phyloP scores from a whole-genome alignment of 441 rosid species.

The Francoa sonchifolia region DNA sequence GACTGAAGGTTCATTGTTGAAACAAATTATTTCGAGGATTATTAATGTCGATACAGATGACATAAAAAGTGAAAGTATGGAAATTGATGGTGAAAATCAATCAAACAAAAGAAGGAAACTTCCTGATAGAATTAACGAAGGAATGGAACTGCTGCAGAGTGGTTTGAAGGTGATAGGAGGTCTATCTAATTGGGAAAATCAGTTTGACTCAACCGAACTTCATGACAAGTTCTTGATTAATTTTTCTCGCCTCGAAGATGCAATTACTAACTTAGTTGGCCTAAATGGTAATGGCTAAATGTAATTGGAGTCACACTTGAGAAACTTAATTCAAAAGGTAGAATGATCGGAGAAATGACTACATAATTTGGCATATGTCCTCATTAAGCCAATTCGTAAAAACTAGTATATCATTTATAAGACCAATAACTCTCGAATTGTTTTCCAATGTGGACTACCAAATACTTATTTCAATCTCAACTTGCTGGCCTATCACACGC shows the following conservation, averaged over 20 bases:
- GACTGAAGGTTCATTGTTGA: conserved; percentile 47
- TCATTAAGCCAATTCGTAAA: too few relatives aligned
- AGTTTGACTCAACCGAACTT: conserved; percentile 28
- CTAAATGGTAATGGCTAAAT: conserved; percentile 22
- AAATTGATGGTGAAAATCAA: conserved; percentile 22
- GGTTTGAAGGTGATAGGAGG: conserved; percentile 61
- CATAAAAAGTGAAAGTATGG: conserved; percentile 16
- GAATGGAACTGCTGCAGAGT: conserved; percentile 59
- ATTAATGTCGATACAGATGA: conserved; percentile 14
- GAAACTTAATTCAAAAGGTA: too few relatives aligned
- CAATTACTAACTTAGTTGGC: conserved; percentile 37
- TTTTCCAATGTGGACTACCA: too few relatives aligned
- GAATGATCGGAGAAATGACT: too few relatives aligned
- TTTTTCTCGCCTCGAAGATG: conserved; percentile 54
- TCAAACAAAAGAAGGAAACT: conserved; percentile 68
- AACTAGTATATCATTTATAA: too few relatives aligned
- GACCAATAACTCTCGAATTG: too few relatives aligned
- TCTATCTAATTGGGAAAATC: conserved; percentile 46
- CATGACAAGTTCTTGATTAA: conserved; percentile 46
- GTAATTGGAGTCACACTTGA: too few relatives aligned
- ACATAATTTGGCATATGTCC: too few relatives aligned
- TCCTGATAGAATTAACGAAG: conserved; percentile 59
- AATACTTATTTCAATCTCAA: too few relatives aligned
- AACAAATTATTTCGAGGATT: conserved; percentile 25
- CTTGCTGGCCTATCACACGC: too few relatives aligned